Conservation (phyloP, 2,329 filamentous ascomycete species). For the Epichloe bromicola region DNA sequence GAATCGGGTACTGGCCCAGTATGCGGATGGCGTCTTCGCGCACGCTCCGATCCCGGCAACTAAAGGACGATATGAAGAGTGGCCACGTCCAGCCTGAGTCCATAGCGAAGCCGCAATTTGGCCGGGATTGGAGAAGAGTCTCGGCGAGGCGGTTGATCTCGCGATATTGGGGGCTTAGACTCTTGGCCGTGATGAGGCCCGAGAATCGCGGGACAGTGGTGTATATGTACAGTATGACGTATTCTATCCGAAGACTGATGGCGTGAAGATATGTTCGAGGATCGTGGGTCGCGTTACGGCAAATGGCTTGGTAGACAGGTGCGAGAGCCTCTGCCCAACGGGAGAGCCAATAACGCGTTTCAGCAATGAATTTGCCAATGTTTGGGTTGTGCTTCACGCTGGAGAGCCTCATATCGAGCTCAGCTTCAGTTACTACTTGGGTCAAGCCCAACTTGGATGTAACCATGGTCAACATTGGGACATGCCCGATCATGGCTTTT, state of each 20-base stretch:
- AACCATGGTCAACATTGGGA: slow-evolving; percentile 21
- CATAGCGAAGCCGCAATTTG: slow-evolving; percentile 29
- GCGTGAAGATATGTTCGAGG: slow-evolving; percentile 19
- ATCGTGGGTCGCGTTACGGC: slow-evolving; percentile 13
- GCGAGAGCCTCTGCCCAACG: slow-evolving; percentile 27
- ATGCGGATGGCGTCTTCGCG: slow-evolving; percentile 28
- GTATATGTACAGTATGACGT: slow-evolving; percentile 28
- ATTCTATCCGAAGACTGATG: slow-evolving; percentile 29
- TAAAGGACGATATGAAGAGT: slow-evolving; percentile 27
- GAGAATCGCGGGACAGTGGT: slow-evolving; percentile 25
- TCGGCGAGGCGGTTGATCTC: slow-evolving; percentile 27
- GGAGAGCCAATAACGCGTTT: slow-evolving; percentile 25
- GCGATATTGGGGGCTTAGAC: slow-evolving; percentile 29
- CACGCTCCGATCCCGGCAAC: slow-evolving; percentile 25
- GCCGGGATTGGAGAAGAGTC: slow-evolving; percentile 22
- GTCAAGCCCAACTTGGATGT: slow-evolving; percentile 19
- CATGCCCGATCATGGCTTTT: slow-evolving; percentile 22
- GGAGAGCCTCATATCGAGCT: slow-evolving; percentile 18
- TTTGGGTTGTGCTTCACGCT: slow-evolving; percentile 18
- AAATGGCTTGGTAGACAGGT: slow-evolving; percentile 19
- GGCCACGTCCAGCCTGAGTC: slow-evolving; percentile 34
- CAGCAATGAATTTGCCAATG: slow-evolving; percentile 21
- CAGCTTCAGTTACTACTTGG: slow-evolving; percentile 12
- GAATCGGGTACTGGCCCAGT: slow-evolving; percentile 26
- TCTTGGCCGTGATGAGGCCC: slow-evolving; percentile 20